Base-by-base conservation (phyloP, 1,139 yeast genomes). In the Saccharomyces pastorianus region DNA sequence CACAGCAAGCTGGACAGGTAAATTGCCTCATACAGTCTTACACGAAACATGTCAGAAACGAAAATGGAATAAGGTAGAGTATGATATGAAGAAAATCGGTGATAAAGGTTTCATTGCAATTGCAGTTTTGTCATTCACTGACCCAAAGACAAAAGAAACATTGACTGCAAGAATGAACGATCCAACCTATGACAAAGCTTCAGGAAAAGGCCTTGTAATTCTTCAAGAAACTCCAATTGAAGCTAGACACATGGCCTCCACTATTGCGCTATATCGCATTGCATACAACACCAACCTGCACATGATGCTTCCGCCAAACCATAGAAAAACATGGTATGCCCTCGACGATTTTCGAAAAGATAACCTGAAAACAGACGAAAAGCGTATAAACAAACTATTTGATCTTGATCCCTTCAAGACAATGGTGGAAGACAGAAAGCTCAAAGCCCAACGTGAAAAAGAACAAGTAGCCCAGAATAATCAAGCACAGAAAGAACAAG, bases 191-290 rank as follows among this genome's bases (percentile, higher is more conserved):
- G 68, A 71, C 7, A 74, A 74, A 25, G 52, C 61, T 55, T 54
- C 67, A 17, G 62, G 60, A 23, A 63, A 61, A 38, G 76, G 74
- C 25, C 59, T 76, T 7, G 76, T 83, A 20, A 68, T 72, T n/a
- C 84, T 89, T 0, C 88, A 85, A 63, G 85, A 80, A 52, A 88
- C 97, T 0, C 80, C 95, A 7, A 76, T 89, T 46, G 98, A 91
- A 63, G 97, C 98, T 2, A 78, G 97, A 51, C 96, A 91, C 67
- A 79, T 80, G 65, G 89, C 91, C 1, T 97, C 99, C 0, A 91
- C 97, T 0, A 88, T 85, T 64, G 91, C 93, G 0, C 69, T 93
- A 58, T 91, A 83, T 66, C 75, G 96, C 31, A 78, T 93, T 14
- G 85, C 91, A 41, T 88, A 83, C 57, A 83, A 84, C 61, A 89